Conservation (phyloP, 2,329 filamentous ascomycete species). For the Fusarium sp. region DNA sequence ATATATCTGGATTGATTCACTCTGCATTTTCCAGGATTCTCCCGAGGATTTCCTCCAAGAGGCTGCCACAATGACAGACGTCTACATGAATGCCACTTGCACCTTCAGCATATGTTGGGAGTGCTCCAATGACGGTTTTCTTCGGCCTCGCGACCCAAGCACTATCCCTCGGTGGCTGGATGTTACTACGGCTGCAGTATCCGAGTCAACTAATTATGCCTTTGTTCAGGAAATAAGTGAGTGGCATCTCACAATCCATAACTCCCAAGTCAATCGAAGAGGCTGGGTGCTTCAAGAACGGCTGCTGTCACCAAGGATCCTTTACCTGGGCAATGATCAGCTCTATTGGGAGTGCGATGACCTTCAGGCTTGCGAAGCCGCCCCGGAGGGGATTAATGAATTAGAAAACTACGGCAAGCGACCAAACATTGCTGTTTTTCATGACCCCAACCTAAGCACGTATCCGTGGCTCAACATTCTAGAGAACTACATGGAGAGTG, state of each 20-base stretch:
- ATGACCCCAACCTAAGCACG: too few relatives aligned
- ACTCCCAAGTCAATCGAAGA: conserved; percentile 2
- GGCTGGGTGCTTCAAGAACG: conserved; percentile 15
- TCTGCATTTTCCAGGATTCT: conserved; percentile 8
- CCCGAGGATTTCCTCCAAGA: not conserved
- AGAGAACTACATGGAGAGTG: not conserved
- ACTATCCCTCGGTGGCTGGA: not conserved
- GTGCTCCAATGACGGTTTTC: accelerated
- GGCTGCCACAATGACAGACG: conserved; percentile 2
- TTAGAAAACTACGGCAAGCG: too few relatives aligned
- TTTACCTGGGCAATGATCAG: conserved; percentile 6
- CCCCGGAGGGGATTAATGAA: not conserved
- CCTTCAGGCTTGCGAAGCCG: not conserved
- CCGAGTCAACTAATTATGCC: not conserved
- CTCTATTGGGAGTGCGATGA: conserved; percentile 7
- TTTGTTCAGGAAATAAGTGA: not conserved
- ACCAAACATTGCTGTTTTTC: too few relatives aligned
- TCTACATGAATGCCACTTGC: conserved; percentile 5
- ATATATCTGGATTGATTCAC: conserved; percentile 5
- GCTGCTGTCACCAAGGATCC: not conserved
- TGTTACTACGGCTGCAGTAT: accelerated
- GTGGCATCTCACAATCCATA: too few relatives aligned
- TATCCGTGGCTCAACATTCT: too few relatives aligned
- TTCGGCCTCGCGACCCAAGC: not conserved
- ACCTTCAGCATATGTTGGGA: conserved; percentile 9